Evolutionary conservation across 106 monocot species (phyloP).

Genomic region (Vanilla planifolia): DNA sequence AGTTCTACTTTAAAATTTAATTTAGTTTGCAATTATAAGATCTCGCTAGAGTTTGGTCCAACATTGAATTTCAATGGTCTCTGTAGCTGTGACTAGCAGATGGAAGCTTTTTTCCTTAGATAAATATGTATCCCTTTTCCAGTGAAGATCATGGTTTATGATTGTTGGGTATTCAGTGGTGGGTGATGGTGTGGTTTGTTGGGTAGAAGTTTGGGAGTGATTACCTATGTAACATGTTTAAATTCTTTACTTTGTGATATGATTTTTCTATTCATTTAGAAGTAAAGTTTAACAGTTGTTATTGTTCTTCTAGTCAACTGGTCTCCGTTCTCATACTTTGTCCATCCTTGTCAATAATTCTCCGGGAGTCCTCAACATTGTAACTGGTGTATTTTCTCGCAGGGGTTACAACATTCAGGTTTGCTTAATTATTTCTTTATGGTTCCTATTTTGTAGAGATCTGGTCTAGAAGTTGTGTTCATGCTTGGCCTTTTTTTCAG

Average conservation of each 20-base stretch:
- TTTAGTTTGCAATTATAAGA: too few species aligned
- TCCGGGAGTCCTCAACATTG: conserved; percentile 88
- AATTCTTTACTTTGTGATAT: not conserved
- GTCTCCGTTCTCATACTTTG: conserved; percentile 83
- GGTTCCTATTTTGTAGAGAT: not conserved
- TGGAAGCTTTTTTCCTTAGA: too few species aligned
- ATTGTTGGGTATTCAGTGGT: too few species aligned
- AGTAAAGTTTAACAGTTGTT: conserved; percentile 2
- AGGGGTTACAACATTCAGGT: conserved; percentile 99
- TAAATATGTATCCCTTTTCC: too few species aligned
- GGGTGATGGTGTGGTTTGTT: too few species aligned
- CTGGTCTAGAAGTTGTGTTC: not conserved
- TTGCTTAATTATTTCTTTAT: conserved; percentile 3
- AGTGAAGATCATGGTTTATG: too few species aligned
- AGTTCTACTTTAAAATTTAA: too few species aligned
- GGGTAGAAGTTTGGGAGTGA: too few species aligned
- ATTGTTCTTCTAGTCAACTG: conserved; percentile 47
- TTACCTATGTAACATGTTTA: too few species aligned
- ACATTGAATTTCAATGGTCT: too few species aligned
- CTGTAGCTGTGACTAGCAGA: too few species aligned
- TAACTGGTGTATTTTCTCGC: conserved; percentile 91
- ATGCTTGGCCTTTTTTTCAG: conserved; percentile 21
- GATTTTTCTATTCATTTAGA: not conserved
- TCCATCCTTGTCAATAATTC: conserved; percentile 86
- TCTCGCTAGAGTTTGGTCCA: too few species aligned